Conservation (phyloP, 257 asterid species). For the Fraxinus pennsylvanica region DNA sequence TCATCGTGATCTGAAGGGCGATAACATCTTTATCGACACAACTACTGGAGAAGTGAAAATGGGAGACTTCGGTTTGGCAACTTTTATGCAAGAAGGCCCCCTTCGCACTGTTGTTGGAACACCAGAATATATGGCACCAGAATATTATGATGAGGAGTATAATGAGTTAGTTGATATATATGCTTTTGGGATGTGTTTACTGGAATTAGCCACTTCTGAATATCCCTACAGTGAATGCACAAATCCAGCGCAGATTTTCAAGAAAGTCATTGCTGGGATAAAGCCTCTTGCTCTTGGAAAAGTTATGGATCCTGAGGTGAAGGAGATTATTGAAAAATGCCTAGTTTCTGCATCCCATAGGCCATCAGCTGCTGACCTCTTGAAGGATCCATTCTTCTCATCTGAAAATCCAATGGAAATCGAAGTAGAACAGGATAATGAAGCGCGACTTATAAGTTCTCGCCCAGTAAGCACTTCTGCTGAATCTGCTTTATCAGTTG, state of each 20-base stretch:
- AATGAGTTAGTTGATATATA: conserved; percentile 48
- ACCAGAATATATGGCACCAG: conserved; percentile 53
- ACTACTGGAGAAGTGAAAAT: conserved; percentile 26
- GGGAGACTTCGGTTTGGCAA: conserved; percentile 43
- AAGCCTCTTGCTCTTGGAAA: conserved; percentile 37
- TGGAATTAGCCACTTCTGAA: conserved; percentile 44
- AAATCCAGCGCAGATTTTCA: conserved; percentile 37
- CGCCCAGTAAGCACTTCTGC: not conserved
- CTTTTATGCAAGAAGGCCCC: conserved; percentile 11
- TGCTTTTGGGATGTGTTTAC: conserved; percentile 55
- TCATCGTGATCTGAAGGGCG: conserved; percentile 46
- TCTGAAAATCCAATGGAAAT: conserved; percentile 1
- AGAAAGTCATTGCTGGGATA: conserved; percentile 38
- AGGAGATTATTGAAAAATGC: conserved; percentile 46
- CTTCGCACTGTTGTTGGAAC: conserved; percentile 29
- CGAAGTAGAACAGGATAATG: not conserved
- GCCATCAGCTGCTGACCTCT: conserved; percentile 47
- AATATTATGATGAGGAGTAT: conserved; percentile 44
- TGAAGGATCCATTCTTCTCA: conserved; percentile 51
- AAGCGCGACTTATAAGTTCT: not conserved
- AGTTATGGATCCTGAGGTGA: conserved; percentile 41
- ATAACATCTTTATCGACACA: conserved; percentile 27
- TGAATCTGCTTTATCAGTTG: conserved; percentile 11
- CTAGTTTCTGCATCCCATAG: conserved; percentile 42
- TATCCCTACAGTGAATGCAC: conserved; percentile 45